These are phyloP conservation scores for Rhexocercosporidium sp. DNA, from an alignment of 2,329 filamentous ascomycete species.

Conservation along the genomic window DNA sequence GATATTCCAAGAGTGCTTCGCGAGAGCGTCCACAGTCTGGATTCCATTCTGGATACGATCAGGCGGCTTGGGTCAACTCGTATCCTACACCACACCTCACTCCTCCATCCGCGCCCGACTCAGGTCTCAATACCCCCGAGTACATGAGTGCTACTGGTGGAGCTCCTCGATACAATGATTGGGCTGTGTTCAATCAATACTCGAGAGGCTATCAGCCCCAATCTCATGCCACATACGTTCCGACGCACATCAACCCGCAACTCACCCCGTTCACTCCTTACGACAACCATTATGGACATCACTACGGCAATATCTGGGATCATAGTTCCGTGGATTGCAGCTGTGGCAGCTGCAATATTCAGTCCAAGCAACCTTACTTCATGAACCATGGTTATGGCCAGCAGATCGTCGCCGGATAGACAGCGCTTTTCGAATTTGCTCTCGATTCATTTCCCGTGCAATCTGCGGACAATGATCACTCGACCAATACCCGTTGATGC, in stretches of 20 bases:
- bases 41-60: constrained; percentile 40
- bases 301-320: constrained; percentile 48
- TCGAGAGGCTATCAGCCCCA: constrained; percentile 45
- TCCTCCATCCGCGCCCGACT: constrained; percentile 58
- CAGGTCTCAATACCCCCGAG: constrained; percentile 58
- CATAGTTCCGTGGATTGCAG: constrained; percentile 52
- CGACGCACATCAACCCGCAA: constrained; percentile 52
- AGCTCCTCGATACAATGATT: constrained; percentile 58
- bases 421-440: not conserved
- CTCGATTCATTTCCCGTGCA: constrained; percentile 3
- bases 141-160: constrained; percentile 52
- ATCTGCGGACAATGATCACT: not conserved
- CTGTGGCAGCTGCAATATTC: constrained; percentile 53
- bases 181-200: constrained; percentile 55
- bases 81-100: constrained; percentile 48
- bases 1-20: constrained; percentile 52
- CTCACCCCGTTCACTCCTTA: constrained; percentile 54
- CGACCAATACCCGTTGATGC: constrained; percentile 33
- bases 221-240: constrained; percentile 44
- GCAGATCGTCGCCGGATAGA: constrained; percentile 51
- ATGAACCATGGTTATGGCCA: constrained; percentile 48
- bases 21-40: constrained; percentile 39
- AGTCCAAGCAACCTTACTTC: constrained; percentile 53
- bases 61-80: constrained; percentile 41
- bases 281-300: constrained; percentile 43